Percentiles rank a stretch among this genome's conserved stretches.
Conservation (phyloP, 257 asterid species). For the Solanum pimpinellifolium region DNA sequence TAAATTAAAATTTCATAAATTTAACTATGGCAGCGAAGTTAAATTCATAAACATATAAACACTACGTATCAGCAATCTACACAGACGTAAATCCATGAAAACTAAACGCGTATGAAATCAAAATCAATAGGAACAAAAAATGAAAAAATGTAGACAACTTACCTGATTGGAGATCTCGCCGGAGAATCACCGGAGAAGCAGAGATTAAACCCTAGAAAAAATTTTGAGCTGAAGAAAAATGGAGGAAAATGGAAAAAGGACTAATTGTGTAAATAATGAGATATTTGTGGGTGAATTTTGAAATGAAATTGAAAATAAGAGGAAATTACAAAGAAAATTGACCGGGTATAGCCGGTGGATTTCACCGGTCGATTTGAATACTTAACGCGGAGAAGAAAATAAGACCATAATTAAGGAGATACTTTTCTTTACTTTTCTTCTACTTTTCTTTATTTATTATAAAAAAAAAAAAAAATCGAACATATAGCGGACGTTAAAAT, state of each 20-base stretch:
- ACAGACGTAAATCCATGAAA: not conserved
- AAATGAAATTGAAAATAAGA: not conserved
- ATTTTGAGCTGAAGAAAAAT: not conserved
- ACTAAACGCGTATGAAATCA: not conserved
- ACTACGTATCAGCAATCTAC: not conserved
- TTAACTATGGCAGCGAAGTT: not conserved
- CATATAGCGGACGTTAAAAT: too few species aligned
- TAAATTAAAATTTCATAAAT: not conserved
- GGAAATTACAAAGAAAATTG: not conserved
- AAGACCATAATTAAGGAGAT: not conserved
- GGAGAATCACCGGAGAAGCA: not conserved
- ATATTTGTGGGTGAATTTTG: not conserved
- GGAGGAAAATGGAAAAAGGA: not conserved
- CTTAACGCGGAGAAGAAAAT: not conserved
- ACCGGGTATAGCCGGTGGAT: not conserved
- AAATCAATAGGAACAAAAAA: not conserved
- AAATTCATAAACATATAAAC: not conserved
- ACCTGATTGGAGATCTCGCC: slow-evolving; percentile 29
- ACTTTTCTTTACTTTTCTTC: not conserved
- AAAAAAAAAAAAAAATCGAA: too few species aligned
- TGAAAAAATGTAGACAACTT: not conserved
- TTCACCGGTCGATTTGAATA: not conserved
- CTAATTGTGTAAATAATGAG: not conserved
- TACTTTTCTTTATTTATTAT: not conserved
- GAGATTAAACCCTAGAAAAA: not conserved